Evolutionary conservation across 2,329 filamentous ascomycete species (phyloP).

Genomic region (Biscogniauxia marginata): DNA sequence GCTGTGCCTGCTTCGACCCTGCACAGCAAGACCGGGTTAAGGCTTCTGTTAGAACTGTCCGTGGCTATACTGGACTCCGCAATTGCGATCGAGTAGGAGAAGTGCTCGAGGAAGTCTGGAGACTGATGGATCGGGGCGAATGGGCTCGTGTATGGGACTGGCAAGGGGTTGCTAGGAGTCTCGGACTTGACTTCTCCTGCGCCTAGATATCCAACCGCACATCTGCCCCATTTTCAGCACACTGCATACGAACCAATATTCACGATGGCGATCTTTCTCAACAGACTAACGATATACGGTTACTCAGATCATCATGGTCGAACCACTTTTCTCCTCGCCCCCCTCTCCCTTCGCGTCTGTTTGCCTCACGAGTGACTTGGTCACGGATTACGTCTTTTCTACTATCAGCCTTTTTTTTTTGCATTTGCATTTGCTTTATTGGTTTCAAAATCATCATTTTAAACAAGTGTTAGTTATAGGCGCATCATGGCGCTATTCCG

Average conservation of each 20-base stretch:
- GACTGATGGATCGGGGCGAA: constrained; percentile 56
- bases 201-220: constrained; percentile 20
- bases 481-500: not conserved
- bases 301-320: not conserved
- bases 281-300: not conserved
- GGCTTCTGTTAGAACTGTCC: constrained; percentile 48
- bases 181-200: constrained; percentile 58
- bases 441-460: not conserved
- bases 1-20: constrained; percentile 56
- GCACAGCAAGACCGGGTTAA: constrained; percentile 53
- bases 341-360: not conserved
- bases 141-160: constrained; percentile 64
- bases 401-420: not conserved
- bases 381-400: not conserved
- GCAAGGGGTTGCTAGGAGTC: constrained; percentile 53
- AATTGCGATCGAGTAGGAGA: constrained; percentile 55
- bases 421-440: not conserved
- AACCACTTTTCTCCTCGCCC: not conserved
- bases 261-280: not conserved
- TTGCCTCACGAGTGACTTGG: too few relatives aligned
- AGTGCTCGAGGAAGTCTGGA: constrained; percentile 59
- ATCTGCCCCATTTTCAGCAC: not conserved
- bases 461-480: not conserved
- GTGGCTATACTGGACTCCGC: constrained; percentile 58
- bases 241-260: not conserved